Evolutionary conservation across 352 stramenopile species (phyloP), one percentile per base, ranked within the genome.

Genomic region (Globisporangium carolinianum): DNA sequence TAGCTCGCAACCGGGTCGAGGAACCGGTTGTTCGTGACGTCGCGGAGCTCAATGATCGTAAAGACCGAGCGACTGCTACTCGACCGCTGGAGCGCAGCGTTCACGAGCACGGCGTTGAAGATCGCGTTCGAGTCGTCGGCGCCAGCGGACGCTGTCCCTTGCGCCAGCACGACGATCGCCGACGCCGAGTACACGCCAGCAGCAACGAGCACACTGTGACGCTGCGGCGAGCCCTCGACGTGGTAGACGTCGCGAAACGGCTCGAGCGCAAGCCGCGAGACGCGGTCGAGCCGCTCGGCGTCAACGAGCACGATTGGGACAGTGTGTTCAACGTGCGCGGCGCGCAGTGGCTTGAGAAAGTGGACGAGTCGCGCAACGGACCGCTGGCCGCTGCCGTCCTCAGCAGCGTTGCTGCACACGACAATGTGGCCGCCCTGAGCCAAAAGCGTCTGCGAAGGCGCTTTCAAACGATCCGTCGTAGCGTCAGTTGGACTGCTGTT

Each of bases 111-210:
- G 4, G 84, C 83, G 49, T 92, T 94, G 55, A 94, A 92, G 32
- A 94, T 91, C 6, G 82, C 79, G 60, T 92, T 91, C 0, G 84
- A 92, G 63, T 94, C 84, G 60, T 90, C 78, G 35, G 89, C 87
- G 2, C 78, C 82, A 32, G 74, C 63, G 24, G 24, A 32, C 52
- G 86, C 73, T 4, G 75, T 87, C 14, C 84, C 84, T 63, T 94
- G 84, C 1, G 83, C 82, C 2, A 94, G 63, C 6, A 94, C 82
- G 1, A 94, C 79, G 53, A 94, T 87, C 0, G 84, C 76, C 15
- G 82, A 94, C 0, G 84, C 82, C 0, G 78, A 77, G 53, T 94
- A 92, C n/a, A 94, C 79, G 1, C 84, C 84, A 15, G 84, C 84
- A 46, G 67, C 71, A 9, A 82, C 72, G 3, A 94, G 78, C 18